Conservation (phyloP, 23 red algal species). For the Gracilaria domingensis region DNA sequence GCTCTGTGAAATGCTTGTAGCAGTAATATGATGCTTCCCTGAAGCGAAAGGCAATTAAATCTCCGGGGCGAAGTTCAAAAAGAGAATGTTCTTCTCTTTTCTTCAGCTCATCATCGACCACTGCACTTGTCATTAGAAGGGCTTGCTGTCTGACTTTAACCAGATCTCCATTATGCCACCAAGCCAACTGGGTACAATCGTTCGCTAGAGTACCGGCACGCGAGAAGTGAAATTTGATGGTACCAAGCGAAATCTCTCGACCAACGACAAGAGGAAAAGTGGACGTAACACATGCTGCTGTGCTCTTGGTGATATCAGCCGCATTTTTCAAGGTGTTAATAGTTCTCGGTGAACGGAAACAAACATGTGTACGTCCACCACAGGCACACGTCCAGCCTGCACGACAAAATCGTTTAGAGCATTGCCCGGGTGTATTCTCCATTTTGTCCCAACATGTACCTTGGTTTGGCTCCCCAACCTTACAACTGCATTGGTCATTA, state of each 20-base stretch:
- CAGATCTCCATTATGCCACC: slow-evolving; percentile 72
- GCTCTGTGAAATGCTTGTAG: slow-evolving; percentile 62
- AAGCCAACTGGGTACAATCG: slow-evolving; percentile 60
- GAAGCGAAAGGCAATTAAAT: slow-evolving; percentile 67
- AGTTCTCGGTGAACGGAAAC: slow-evolving; percentile 21
- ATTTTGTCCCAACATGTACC: slow-evolving; percentile 73
- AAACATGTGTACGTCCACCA: slow-evolving; percentile 79
- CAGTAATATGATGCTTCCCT: slow-evolving; percentile 63
- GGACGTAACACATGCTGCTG: slow-evolving; percentile 28
- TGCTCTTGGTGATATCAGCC: slow-evolving; percentile 24
- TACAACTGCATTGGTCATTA: slow-evolving; percentile 59
- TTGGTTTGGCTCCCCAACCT: slow-evolving; percentile 59
- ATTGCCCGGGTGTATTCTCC: slow-evolving; percentile 30
- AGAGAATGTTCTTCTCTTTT: slow-evolving; percentile 48
- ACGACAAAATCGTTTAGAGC: slow-evolving; percentile 56
- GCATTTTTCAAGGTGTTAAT: slow-evolving; percentile 37
- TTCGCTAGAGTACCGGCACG: slow-evolving; percentile 27
- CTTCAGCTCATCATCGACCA: slow-evolving; percentile 42
- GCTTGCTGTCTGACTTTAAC: slow-evolving; percentile 26
- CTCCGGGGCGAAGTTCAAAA: slow-evolving; percentile 65
- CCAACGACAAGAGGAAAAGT: slow-evolving; percentile 29
- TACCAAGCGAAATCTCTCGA: slow-evolving; percentile 57
- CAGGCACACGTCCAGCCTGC: slow-evolving; percentile 76
- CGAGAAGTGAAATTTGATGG: slow-evolving; percentile 57
- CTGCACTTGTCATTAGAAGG: neutral